Evolutionary conservation across 139 green algal genomes (phyloP).

Genomic region (Mychonastes homosphaera): DNA sequence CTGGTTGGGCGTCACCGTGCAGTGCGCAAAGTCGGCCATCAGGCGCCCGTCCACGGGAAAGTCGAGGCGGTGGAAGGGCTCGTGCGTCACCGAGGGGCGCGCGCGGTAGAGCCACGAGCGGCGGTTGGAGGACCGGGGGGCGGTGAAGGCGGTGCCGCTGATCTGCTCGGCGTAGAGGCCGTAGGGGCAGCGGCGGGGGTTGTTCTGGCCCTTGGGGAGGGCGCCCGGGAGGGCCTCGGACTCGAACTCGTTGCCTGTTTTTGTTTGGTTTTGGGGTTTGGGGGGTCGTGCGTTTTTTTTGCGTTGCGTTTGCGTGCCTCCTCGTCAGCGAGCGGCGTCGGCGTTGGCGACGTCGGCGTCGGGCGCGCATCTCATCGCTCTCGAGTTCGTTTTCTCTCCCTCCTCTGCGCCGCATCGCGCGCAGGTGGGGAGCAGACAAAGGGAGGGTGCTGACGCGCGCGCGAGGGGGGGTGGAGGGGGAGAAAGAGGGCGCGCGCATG

Average conservation of each 20-base stretch:
- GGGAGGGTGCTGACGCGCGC: too few species aligned
- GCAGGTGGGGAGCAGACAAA: too few species aligned
- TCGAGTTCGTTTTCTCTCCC: too few species aligned
- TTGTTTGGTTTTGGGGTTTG: background rate
- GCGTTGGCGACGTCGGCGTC: too few species aligned
- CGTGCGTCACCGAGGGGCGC: conserved; percentile 75
- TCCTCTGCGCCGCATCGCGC: too few species aligned
- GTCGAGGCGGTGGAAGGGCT: conserved; percentile 49
- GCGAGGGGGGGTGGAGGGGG: too few species aligned
- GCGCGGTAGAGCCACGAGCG: conserved; percentile 90
- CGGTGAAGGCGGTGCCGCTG: conserved; percentile 85
- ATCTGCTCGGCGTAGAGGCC: conserved; percentile 91
- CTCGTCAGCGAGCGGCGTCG: too few species aligned
- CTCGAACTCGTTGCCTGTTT: conserved; percentile 76
- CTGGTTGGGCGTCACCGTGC: conserved; percentile 80
- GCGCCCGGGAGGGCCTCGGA: conserved; percentile 73
- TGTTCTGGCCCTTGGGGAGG: conserved; percentile 80
- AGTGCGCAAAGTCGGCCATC: conserved; percentile 49
- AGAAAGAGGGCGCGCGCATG: too few species aligned
- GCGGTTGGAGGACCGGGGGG: conserved; percentile 58
- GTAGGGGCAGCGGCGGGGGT: conserved; percentile 72
- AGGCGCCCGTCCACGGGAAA: conserved; percentile 54
- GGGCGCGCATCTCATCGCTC: too few species aligned
- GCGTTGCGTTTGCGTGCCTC: too few species aligned
- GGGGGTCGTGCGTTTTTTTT: too few species aligned